phyloP scores from a whole-genome alignment of 2,329 filamentous ascomycete genomes.

The Fusarium scirpi region DNA sequence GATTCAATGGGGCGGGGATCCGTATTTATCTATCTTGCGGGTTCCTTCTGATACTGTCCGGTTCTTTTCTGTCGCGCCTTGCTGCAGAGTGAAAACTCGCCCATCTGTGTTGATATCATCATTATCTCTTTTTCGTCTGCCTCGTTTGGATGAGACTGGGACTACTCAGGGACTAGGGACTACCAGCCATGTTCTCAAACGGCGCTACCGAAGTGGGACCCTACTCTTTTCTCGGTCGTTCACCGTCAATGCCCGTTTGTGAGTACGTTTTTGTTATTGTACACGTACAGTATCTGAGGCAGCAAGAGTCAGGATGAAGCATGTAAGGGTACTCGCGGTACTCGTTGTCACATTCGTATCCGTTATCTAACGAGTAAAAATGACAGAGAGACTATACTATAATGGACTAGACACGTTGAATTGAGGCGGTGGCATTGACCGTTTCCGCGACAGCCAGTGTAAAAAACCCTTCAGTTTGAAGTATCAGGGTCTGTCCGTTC shows the following conservation, averaged over 20 bases:
- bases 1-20: conserved; percentile 35
- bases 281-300: not conserved
- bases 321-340: not conserved
- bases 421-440: conserved; percentile 30
- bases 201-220: conserved; percentile 39
- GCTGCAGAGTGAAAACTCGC: conserved; percentile 32
- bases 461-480: not conserved
- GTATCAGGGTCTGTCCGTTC: conserved; percentile 1
- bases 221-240: conserved; percentile 25
- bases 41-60: conserved; percentile 4
- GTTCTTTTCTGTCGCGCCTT: not conserved
- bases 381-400: not conserved
- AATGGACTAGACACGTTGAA: conserved; percentile 16
- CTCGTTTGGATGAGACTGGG: conserved; percentile 11
- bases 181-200: conserved; percentile 20
- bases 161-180: not conserved
- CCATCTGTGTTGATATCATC: conserved; percentile 40
- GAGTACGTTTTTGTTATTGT: not conserved
- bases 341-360: conserved; percentile 6
- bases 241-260: conserved; percentile 30
- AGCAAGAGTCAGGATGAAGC: not conserved
- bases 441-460: conserved; percentile 34
- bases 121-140: conserved; percentile 1
- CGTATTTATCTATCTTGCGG: conserved; percentile 38
- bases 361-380: conserved; percentile 28